Evolutionary conservation across 2,329 filamentous ascomycete species (phyloP), one percentile per base, ranked within the genome.

Genomic region (Venturia carpophila): DNA sequence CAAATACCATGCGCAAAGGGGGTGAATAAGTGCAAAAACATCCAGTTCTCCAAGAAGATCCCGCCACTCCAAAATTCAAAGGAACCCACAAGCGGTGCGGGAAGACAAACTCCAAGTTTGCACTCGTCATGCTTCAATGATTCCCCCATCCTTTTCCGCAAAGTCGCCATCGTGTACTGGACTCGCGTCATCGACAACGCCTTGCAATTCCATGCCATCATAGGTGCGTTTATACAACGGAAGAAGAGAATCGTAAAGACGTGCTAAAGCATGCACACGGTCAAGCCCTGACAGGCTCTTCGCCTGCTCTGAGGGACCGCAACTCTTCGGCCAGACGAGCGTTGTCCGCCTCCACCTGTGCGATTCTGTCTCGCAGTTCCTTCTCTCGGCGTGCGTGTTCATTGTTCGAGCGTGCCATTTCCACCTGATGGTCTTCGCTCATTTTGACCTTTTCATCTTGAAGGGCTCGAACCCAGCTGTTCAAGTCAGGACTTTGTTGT

Each of bases 391-490:
- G 64, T 9, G 24, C 9, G 39, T 43, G 37, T 45, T 82, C 79
- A 58, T 76, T 76, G 67, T 79, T 75, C 69, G 81, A 67, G 10
- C 74, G 72, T 10, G 72, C 71, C 56, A 81, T 79, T 61, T 76
- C 75, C 62, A 76, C 69, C 64, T 79, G 77, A 68, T 80, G 77
- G 66, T 81, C 79, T 69, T 80, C 78, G 66, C 78, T 75, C 74
- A 78, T 79, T 34, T 75, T 70, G 21, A 73, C 72, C 72, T 81
- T 77, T 21, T 77, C 74, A 42, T 71, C 83, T 71, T 93, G 89
- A 62, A 93, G 78, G 21, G 81, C 82, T 65, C 90, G 86, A 42
- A 92, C 84, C 70, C 91, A 91, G 4, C 81, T 78, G 87, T 87
- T 91, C 10, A 92, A 78, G 52, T 85, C 86, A 37, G 73, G 67